Evolutionary conservation across 441 rosid species (phyloP), one percentile per base, ranked within the genome.

Genomic region (Pelargonium cotyledonis): DNA sequence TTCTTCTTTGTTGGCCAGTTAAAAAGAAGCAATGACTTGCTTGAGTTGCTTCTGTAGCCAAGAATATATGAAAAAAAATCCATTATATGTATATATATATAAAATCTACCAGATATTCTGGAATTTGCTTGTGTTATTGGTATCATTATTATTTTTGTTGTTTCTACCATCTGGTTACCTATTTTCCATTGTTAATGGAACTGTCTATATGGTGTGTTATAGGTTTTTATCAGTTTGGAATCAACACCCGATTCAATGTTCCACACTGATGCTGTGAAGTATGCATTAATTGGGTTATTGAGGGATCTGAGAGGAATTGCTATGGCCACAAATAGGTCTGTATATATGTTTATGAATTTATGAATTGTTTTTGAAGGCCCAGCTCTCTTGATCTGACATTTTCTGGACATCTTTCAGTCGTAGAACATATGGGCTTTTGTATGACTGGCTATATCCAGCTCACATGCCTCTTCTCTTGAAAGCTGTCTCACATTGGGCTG

Each of bases 371-470:
- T 9, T 65, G 29, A 19, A 57, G 38, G 38, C 6, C 62, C 26
- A 57, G 11, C 21, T 57, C 6, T 19, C 19, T 57, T 57, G 62
- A 18, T 19, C 12, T 57, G 38, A 35, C 21, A 57, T 62, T 62
- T 62, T 62, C 15, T 26, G 38, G 40, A 2, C 40, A 31, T 31
- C 43, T 68, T 75, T 83, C 97, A 96, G 99, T 71, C 92, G 92
- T 66, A 89, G 89, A 81, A 88, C 98, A 7, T 96, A 91, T 76
- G 88, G 97, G 73, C 80, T 96, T 77, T 79, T 96, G 69, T 96
- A 93, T 80, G 98, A 91, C 75, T 96, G 98, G 99, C 85, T 96
- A 55, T 96, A 96, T 84, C 98, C 99, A 63, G 83, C 86, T 44
- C 98, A 96, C 84, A 80, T 91, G 91, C 93, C 98, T 62, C 86